Conservation (phyloP, 2,329 filamentous ascomycete species). For the Alternaria burnsii region DNA sequence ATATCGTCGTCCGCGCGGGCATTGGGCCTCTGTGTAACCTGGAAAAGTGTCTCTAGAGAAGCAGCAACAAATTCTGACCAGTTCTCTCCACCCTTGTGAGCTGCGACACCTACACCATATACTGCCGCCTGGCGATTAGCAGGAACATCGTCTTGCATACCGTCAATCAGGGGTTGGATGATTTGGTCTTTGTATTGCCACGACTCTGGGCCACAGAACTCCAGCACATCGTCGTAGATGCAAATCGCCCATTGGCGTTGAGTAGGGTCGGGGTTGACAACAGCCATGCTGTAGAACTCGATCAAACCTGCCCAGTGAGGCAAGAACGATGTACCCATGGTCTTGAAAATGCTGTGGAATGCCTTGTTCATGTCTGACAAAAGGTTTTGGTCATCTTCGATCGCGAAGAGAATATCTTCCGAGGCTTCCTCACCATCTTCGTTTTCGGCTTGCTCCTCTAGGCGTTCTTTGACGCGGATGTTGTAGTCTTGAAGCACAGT, state of each 20-base stretch:
- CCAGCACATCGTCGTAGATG: constrained; percentile 97
- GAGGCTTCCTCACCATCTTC: constrained; percentile 91
- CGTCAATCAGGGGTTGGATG: constrained; percentile 83
- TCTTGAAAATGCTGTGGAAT: constrained; percentile 98
- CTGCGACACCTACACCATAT: constrained; percentile 94
- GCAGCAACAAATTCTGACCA: constrained; percentile 90
- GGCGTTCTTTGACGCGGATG: constrained; percentile 79
- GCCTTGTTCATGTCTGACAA: constrained; percentile 99
- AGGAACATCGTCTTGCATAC: constrained; percentile 84
- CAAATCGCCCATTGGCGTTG: constrained; percentile 99
- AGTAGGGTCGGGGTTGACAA: constrained; percentile 81
- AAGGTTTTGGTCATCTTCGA: constrained; percentile 96
- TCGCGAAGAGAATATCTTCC: constrained; percentile 86
- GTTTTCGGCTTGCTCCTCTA: constrained; percentile 83
- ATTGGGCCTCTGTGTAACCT: constrained; percentile 80
- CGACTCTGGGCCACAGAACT: constrained; percentile 91
- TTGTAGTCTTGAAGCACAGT: constrained; percentile 94
- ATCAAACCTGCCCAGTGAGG: constrained; percentile 87
- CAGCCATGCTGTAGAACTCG: constrained; percentile 84
- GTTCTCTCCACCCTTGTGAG: constrained; percentile 84
- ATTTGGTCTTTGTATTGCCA: constrained; percentile 88
- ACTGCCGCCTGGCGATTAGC: constrained; percentile 95
- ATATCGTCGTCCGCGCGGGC: constrained; percentile 91
- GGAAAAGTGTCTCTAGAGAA: constrained; percentile 82
- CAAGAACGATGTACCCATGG: constrained; percentile 85